Evolutionary conservation across 805 yeast genomes (phyloP).

Genomic region (Starmerella scarabaei): DNA sequence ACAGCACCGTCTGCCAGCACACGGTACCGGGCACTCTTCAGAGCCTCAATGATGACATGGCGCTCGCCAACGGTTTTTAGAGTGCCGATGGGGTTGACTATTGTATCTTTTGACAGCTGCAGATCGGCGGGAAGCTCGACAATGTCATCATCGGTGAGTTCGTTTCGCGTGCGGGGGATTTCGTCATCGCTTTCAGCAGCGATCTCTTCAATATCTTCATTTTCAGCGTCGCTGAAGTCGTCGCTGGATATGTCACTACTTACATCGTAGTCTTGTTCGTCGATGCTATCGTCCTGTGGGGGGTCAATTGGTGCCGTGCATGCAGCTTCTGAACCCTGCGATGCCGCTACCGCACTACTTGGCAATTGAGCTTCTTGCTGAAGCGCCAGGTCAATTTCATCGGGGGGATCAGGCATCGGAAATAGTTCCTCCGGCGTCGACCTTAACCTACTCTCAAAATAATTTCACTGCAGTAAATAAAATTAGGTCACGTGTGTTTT

Average conservation of each 20-base stretch:
- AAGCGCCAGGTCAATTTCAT: constrained; percentile 6
- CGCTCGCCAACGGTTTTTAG: constrained; percentile 57
- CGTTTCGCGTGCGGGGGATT: constrained; percentile 72
- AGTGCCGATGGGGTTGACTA: constrained; percentile 59
- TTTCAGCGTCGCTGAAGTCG: constrained; percentile 21
- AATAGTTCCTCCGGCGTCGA: neutral
- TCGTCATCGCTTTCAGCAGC: constrained; percentile 19
- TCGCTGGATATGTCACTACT: constrained; percentile 21
- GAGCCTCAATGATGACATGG: constrained; percentile 59
- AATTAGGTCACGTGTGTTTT: neutral
- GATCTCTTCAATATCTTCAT: constrained; percentile 11
- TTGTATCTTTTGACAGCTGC: constrained; percentile 42
- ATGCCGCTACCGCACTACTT: neutral
- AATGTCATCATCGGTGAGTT: constrained; percentile 53
- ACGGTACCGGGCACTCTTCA: constrained; percentile 68
- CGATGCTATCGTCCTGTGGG: neutral
- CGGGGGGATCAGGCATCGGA: neutral
- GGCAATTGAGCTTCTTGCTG: neutral
- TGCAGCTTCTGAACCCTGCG: neutral
- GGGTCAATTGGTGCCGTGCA: neutral
- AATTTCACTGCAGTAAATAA: neutral
- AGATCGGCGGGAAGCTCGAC: constrained; percentile 58
- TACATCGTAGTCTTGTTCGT: constrained; percentile 13
- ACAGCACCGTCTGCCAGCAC: constrained; percentile 68
- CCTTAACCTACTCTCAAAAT: neutral